Conservation (phyloP, 108 stramenopile genomes). For the Aureococcus anophagefferens region DNA sequence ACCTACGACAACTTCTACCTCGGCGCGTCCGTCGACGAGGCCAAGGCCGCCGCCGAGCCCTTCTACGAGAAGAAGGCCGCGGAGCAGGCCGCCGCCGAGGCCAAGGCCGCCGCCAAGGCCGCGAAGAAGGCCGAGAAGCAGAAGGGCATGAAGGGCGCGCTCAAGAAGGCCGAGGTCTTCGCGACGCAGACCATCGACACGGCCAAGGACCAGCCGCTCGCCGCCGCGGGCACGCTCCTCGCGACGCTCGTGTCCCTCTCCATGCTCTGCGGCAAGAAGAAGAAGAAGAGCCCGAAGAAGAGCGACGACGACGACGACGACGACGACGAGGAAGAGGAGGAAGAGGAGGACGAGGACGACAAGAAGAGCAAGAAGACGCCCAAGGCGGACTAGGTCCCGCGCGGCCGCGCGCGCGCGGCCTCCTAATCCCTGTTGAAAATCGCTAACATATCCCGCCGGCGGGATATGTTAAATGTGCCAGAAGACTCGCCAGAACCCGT, state of each 20-base stretch:
- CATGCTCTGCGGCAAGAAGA: neutral
- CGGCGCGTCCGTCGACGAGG: constrained; percentile 9
- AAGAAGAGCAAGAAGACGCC: no score
- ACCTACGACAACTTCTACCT: constrained; percentile 27
- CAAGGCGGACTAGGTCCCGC: no score
- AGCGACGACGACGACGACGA: constrained; percentile 2
- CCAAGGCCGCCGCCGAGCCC: neutral
- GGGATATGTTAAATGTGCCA: no score
- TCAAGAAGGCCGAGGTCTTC: neutral
- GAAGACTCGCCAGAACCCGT: no score
- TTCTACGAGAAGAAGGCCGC: constrained; percentile 2
- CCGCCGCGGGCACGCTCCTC: neutral
- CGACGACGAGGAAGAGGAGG: constrained; percentile 15
- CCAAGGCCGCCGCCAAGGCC: constrained; percentile 1
- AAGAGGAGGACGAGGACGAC: no score
- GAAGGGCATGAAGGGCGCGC: neutral
- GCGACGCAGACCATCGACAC: neutral
- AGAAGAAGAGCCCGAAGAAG: neutral
- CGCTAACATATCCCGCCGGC: no score
- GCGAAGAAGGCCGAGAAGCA: neutral
- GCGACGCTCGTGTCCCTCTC: neutral
- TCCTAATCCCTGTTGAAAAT: no score
- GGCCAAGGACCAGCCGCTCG: constrained; percentile 3
- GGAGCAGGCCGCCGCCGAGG: neutral
- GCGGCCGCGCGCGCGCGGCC: no score